These are phyloP conservation scores for Xylaria nigripes DNA, from an alignment of 495 filamentous ascomycete species.

Conservation along the genomic window DNA sequence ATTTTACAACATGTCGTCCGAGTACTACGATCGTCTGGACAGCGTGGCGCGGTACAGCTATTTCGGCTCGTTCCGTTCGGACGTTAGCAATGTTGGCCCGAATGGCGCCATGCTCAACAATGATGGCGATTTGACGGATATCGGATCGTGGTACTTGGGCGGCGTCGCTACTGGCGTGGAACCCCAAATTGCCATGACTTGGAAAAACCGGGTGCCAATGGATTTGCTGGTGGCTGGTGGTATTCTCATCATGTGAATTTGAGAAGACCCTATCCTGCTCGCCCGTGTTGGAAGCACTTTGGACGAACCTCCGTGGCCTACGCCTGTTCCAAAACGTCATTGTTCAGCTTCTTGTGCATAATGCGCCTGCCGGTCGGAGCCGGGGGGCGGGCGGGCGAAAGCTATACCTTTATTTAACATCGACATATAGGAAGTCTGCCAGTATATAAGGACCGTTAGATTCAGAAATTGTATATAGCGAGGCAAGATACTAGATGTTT, in stretches of 20 bases:
- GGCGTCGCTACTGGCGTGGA: slow-evolving; percentile 40
- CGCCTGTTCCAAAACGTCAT: no score
- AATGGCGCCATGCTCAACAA: slow-evolving; percentile 58
- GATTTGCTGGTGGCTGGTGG: neutral
- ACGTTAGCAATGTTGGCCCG: slow-evolving; percentile 58
- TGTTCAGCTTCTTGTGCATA: neutral
- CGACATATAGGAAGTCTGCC: neutral
- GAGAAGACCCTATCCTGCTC: neutral
- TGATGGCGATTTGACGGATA: slow-evolving; percentile 57
- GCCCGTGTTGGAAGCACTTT: no score
- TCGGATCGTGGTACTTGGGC: slow-evolving; percentile 68
- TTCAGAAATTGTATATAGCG: neutral
- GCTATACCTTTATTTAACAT: neutral
- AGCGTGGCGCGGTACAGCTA: slow-evolving; percentile 59
- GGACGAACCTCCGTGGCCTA: no score
- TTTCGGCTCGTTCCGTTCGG: slow-evolving; percentile 63
- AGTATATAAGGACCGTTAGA: neutral
- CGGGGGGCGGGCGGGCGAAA: neutral
- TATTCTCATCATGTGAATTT: neutral
- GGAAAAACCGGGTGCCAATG: neutral
- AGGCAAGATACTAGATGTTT: slow-evolving; percentile 4
- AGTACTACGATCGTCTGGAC: slow-evolving; percentile 56
- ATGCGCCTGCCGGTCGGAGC: no score
- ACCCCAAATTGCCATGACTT: slow-evolving; percentile 15
- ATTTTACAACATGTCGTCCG: slow-evolving; percentile 55